Conservation (phyloP, 257 asterid genomes). For the Verbascum thapsus region DNA sequence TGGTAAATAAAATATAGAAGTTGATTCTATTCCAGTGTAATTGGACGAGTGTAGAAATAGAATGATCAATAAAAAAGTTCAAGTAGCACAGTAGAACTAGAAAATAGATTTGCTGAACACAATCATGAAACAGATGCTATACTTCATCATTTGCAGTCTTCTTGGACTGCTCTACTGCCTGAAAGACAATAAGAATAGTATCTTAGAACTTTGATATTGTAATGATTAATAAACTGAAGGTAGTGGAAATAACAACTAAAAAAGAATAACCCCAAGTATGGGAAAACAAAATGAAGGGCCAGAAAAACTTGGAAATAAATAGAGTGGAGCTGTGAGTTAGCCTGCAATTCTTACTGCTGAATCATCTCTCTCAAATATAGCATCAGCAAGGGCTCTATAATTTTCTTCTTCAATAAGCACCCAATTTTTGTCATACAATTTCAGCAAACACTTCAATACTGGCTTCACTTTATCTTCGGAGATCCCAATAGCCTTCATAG, state of each 20-base stretch:
- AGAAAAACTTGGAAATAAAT: slow-evolving; percentile 13
- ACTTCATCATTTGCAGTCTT: slow-evolving; percentile 37
- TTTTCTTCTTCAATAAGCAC: slow-evolving; percentile 77
- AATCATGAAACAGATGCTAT: slow-evolving; percentile 16
- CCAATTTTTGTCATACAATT: slow-evolving; percentile 74
- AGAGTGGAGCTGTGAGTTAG: slow-evolving; percentile 17
- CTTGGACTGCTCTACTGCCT: slow-evolving; percentile 29
- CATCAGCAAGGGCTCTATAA: slow-evolving; percentile 83
- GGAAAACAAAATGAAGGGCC: background rate
- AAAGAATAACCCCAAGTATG: background rate
- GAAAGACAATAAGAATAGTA: slow-evolving; percentile 31
- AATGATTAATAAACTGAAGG: background rate
- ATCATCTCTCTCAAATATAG: slow-evolving; percentile 74
- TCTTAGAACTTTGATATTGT: slow-evolving; percentile 24
- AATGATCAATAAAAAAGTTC: background rate
- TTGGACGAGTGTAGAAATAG: background rate
- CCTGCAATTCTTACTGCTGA: slow-evolving; percentile 48
- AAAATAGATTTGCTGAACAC: background rate
- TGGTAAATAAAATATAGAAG: too few relatives aligned
- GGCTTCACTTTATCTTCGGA: slow-evolving; percentile 69
- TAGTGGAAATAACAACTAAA: slow-evolving; percentile 6
- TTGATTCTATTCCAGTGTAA: background rate
- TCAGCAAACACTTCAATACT: slow-evolving; percentile 64
- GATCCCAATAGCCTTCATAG: slow-evolving; percentile 78
- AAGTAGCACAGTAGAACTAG: slow-evolving; percentile 7